Conservation (phyloP, 2,329 filamentous ascomycete species). For the Pyrenochaeta sp. region DNA sequence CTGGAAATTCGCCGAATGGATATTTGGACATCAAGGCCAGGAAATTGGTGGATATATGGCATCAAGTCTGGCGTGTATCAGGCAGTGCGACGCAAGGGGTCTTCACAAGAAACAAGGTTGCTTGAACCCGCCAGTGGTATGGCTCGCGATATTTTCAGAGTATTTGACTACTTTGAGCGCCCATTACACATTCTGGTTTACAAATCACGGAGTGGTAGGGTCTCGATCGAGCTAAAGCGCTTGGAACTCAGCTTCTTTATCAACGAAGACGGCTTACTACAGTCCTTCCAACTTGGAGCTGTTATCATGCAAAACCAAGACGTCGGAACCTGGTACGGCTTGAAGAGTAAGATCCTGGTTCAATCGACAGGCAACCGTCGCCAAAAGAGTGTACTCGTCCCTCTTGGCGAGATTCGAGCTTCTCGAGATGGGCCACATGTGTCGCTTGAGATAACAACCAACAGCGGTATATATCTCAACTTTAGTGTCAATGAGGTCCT, state of each 20-base stretch:
- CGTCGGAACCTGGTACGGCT: constrained; percentile 67
- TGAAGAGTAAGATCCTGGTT: constrained; percentile 67
- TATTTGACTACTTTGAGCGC: constrained; percentile 63
- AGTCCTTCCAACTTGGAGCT: constrained; percentile 59
- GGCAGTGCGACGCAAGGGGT: constrained; percentile 13
- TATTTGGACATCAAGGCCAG: constrained; percentile 51
- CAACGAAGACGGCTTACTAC: constrained; percentile 53
- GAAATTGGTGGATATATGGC: constrained; percentile 54
- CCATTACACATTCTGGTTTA: constrained; percentile 55
- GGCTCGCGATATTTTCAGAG: constrained; percentile 49
- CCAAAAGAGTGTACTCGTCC: constrained; percentile 63
- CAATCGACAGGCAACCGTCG: constrained; percentile 52
- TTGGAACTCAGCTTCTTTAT: constrained; percentile 65
- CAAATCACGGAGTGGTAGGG: constrained; percentile 47
- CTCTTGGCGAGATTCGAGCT: constrained; percentile 54
- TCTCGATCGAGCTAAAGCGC: constrained; percentile 62
- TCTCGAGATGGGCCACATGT: constrained; percentile 52
- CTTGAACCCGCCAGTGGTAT: constrained; percentile 60
- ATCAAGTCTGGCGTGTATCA: constrained; percentile 18
- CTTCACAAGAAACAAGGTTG: constrained; percentile 47
- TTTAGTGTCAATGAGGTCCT: constrained; percentile 65
- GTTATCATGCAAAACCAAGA: constrained; percentile 64
- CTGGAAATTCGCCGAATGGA: constrained; percentile 62
- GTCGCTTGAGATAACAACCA: constrained; percentile 45
- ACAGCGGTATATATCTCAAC: constrained; percentile 54